Conservation (phyloP, 768 basidiomycete genomes). For the Nidula microcarpa region DNA sequence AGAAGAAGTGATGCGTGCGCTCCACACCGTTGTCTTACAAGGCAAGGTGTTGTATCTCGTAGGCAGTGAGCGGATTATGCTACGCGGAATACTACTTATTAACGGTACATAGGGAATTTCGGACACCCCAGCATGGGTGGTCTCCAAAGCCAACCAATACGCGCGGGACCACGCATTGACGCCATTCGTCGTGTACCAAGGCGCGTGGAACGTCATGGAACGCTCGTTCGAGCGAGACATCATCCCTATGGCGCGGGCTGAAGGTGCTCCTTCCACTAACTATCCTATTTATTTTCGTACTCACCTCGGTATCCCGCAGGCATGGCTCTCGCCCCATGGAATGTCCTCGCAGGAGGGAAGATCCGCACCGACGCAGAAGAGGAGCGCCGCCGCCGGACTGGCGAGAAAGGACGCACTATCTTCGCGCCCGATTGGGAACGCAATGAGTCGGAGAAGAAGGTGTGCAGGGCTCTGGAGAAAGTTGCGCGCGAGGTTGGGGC, state of each 20-base stretch:
- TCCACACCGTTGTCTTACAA: constrained; percentile 45
- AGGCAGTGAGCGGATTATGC: too few relatives aligned
- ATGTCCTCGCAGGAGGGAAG: constrained; percentile 30
- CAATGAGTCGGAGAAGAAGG: constrained; percentile 35
- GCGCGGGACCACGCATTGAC: constrained; percentile 5
- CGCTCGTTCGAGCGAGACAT: constrained; percentile 9
- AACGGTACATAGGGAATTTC: constrained; percentile 8
- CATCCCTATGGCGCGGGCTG: constrained; percentile 23
- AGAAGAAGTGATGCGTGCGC: constrained; percentile 52
- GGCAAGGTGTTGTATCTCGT: constrained; percentile 46
- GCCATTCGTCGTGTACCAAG: constrained; percentile 9
- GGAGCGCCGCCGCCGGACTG: constrained; percentile 8
- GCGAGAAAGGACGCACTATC: constrained; percentile 34
- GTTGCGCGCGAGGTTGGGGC: constrained; percentile 48
- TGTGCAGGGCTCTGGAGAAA: constrained; percentile 42
- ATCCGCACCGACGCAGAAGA: constrained; percentile 35
- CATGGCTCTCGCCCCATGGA: constrained; percentile 10
- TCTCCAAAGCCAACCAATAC: constrained; percentile 2
- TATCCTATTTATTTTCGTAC: background rate
- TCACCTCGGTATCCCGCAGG: constrained; percentile 7
- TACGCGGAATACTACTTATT: too few relatives aligned
- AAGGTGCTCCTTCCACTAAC: constrained; percentile 12
- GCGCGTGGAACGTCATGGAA: constrained; percentile 6
- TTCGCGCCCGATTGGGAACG: constrained; percentile 36
- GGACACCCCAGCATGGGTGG: constrained; percentile 7